Evolutionary conservation across 2,329 filamentous ascomycete genomes (phyloP).

Genomic region (Colletotrichum graminicola): DNA sequence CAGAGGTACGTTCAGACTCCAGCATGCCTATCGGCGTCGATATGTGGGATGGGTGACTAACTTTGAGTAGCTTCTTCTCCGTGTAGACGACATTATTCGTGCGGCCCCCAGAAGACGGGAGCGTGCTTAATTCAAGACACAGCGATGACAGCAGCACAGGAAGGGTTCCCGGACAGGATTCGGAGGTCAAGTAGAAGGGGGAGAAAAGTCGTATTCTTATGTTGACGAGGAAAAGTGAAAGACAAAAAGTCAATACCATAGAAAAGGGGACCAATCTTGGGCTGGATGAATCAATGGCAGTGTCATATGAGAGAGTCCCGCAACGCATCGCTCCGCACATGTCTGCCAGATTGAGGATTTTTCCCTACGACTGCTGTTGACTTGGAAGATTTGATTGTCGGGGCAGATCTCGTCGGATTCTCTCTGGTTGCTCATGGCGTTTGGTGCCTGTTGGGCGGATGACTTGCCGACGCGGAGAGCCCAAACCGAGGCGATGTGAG

Average conservation of each 20-base stretch:
- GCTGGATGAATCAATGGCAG: constrained; percentile 41
- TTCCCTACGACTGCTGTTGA: background rate
- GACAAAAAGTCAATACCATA: constrained; percentile 40
- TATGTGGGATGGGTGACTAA: constrained; percentile 29
- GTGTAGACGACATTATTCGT: constrained; percentile 98
- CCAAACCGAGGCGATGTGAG: background rate
- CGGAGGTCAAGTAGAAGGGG: constrained; percentile 15
- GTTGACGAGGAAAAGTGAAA: constrained; percentile 28
- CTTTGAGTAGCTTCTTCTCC: constrained; percentile 78
- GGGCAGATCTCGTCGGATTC: too few relatives aligned
- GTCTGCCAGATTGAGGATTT: background rate
- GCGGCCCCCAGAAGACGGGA: constrained; percentile 88
- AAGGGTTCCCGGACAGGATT: constrained; percentile 28
- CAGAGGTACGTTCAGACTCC: constrained; percentile 78
- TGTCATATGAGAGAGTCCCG: constrained; percentile 29
- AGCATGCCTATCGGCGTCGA: background rate
- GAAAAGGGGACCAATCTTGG: constrained; percentile 35
- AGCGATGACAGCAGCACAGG: constrained; percentile 25
- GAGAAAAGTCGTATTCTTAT: constrained; percentile 32
- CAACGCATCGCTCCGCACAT: background rate
- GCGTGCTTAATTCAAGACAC: constrained; percentile 67
- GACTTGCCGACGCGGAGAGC: too few relatives aligned
- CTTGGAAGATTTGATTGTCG: background rate
- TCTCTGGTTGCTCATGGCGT: background rate
- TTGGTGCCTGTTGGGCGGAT: background rate